Base-by-base conservation (phyloP, 2,329 filamentous ascomycete genomes). In the Drechslerella dactyloides region DNA sequence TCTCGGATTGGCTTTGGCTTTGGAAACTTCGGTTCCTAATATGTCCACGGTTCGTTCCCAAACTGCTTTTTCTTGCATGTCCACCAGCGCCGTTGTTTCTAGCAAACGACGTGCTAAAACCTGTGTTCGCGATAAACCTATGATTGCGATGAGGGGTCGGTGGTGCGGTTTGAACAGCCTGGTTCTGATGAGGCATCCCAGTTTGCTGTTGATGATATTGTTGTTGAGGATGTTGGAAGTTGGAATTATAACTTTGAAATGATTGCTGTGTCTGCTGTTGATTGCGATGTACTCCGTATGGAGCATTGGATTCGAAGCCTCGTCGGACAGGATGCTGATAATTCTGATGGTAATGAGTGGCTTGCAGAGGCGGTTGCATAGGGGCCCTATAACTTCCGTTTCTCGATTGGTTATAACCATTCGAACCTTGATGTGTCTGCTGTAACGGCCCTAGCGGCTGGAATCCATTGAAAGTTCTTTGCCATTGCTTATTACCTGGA, bases 131-230 rank as follows among this genome's bases (percentile, higher is more conserved):
- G 7, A 35, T 46, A 50, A 62, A 63, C 37, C 53, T 53, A 63
- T 37, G 27, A 46, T 46, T 48, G 37, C 48, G 52, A 21, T 53
- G 57, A 21, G 57, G 65, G 10, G 65, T 62, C 2, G 65, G 52
- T 24, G 65, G 65, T 10, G 65, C 65, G 10, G 65, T 69, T 2
- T 69, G 57, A 21, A 27, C 52, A 23, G 24, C 7, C 2, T 30
- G n/a, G 17, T 46, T 48, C 11, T 69, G 42, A 17, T 42, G 11
- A 40, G 23, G 24, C 27, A 48, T 2, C n/a, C 51, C 7, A 23
- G 37, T 21, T 33, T 10, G 23, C 2, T 61, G 54, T 46, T 62
- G 57, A 24, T 56, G 65, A 7, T 30, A 21, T 23, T 62, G 65
- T 21, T 44, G 30, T 27, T 52, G 33, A 17, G 60, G 64, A 19